Evolutionary conservation across 1,284 basidiomycete genomes (phyloP), one percentile per base, ranked within the genome.

Genomic region (Ganoderma resinaceum): DNA sequence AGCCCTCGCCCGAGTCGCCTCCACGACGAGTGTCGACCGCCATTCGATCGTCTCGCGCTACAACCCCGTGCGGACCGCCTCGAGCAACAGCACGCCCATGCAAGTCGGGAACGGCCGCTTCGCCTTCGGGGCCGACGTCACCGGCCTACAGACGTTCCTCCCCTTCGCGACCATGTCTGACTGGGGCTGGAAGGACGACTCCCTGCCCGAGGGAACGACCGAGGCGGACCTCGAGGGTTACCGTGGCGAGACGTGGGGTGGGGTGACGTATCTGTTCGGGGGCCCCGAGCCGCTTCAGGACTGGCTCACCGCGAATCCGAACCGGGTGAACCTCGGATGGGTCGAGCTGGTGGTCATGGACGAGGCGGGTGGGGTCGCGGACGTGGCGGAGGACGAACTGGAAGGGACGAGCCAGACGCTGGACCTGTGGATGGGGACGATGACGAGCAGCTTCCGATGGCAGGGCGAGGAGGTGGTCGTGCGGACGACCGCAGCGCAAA

Each of bases 161-260:
- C 86, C 87, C 8, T 89, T 83, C 76, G 83, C 84, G 9, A 88
- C 82, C 68, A 82, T 89, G 80, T 86, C 87, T 3, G 84, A 84
- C 16, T 89, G 87, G 87, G 87, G 84, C 0, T 89, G 86, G 86
- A 89, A 89, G 75, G 89, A 88, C 76, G 87, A 89, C 75, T 82
- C 82, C 14, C 74, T 89, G 2, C 87, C 88, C 2, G 66, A 76
- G 4, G 82, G 81, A 1, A 78, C 79, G 46, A 86, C 84, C 1
- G 70, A 79, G 59, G 78, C 77, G 33, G 85, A 89, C 67, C 76
- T 88, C 11, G 78, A 82, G 26, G 72, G 78, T 20, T 89, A 88
- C 74, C 78, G 79, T 3, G 87, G 88, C 14, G 79, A 79, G 33
- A 83, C 82, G 65, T 86, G 85, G 84, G 75, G 80, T 61, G 87